A percentile compares a stretch with the other conserved stretches of the same genome.
phyloP scores from a whole-genome alignment of 768 basidiomycete genomes.

The Lactarius quietus region DNA sequence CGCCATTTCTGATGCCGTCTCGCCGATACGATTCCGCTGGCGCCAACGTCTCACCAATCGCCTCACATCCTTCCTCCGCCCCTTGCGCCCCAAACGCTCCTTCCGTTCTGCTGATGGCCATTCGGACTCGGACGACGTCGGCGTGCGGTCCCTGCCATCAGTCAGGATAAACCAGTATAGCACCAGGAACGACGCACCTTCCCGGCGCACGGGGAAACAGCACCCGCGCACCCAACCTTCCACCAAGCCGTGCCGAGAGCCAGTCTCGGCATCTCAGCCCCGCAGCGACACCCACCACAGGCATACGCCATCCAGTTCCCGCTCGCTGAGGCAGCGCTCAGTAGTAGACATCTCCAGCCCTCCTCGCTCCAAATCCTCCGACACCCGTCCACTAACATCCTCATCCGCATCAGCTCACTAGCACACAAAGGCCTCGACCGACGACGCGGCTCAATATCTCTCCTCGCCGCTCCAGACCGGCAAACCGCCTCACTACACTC shows the following conservation, averaged over 20 bases:
- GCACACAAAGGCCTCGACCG: background rate
- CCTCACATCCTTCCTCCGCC: conserved; percentile 50
- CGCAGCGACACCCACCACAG: background rate
- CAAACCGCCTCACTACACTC: conserved; percentile 15
- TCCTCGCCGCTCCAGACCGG: conserved; percentile 3
- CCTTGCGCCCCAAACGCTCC: conserved; percentile 37
- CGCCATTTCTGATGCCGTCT: conserved; percentile 75
- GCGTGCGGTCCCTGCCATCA: conserved; percentile 23
- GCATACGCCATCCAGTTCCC: conserved; percentile 6
- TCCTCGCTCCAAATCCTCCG: conserved; percentile 23
- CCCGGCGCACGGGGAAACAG: background rate
- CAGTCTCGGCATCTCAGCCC: background rate
- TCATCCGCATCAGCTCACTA: background rate
- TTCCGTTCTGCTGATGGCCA: conserved; percentile 28
- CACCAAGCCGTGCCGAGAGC: conserved; percentile 8
- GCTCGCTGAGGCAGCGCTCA: background rate
- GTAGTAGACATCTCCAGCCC: conserved; percentile 10
- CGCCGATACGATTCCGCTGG: conserved; percentile 60
- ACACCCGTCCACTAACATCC: conserved; percentile 9
- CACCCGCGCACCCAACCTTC: background rate
- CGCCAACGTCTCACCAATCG: conserved; percentile 42
- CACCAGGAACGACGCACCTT: background rate
- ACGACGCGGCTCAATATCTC: conserved; percentile 22
- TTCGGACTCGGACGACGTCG: conserved; percentile 26
- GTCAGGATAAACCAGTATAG: conserved; percentile 13